Conservation (phyloP, 805 yeast genomes). For the Kodamaea laetipori region DNA sequence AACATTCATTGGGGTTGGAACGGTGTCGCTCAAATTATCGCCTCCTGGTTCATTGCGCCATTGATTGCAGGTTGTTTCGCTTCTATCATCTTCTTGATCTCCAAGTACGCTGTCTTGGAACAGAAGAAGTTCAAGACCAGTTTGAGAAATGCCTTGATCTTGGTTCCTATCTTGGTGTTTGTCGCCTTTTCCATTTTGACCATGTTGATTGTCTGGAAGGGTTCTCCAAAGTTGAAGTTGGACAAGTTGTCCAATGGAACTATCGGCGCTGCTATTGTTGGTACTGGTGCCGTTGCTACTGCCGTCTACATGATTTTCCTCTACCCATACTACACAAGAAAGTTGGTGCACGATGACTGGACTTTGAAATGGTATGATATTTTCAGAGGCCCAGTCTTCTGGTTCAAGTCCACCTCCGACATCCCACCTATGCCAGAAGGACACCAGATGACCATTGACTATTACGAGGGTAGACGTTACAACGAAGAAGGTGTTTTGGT, state of each 20-base stretch:
- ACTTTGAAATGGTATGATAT: slow-evolving; percentile 59
- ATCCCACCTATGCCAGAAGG: slow-evolving; percentile 72
- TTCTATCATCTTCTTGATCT: slow-evolving; percentile 55
- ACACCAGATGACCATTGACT: slow-evolving; percentile 56
- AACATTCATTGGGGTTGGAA: slow-evolving; percentile 74
- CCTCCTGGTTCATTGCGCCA: slow-evolving; percentile 83
- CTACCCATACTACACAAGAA: slow-evolving; percentile 64
- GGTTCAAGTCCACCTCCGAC: slow-evolving; percentile 54
- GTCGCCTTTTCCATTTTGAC: slow-evolving; percentile 63
- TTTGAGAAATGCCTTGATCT: slow-evolving; percentile 54
- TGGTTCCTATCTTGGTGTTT: slow-evolving; percentile 64
- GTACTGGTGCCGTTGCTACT: slow-evolving; percentile 63
- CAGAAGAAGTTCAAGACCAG: slow-evolving; percentile 45
- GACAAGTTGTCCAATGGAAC: slow-evolving; percentile 54
- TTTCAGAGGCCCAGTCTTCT: slow-evolving; percentile 56
- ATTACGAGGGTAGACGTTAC: slow-evolving; percentile 61
- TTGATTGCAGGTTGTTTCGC: slow-evolving; percentile 66
- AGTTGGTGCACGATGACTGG: slow-evolving; percentile 65
- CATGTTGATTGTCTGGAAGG: slow-evolving; percentile 80
- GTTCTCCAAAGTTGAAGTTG: slow-evolving; percentile 68
- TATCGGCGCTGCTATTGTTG: slow-evolving; percentile 60
- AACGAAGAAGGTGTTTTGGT: slow-evolving; percentile 18
- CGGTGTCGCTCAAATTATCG: slow-evolving; percentile 71
- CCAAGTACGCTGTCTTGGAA: slow-evolving; percentile 65
- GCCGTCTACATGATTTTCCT: slow-evolving; percentile 53